phyloP scores from a whole-genome alignment of 345 rosid species.

The Iberis pinnata region DNA sequence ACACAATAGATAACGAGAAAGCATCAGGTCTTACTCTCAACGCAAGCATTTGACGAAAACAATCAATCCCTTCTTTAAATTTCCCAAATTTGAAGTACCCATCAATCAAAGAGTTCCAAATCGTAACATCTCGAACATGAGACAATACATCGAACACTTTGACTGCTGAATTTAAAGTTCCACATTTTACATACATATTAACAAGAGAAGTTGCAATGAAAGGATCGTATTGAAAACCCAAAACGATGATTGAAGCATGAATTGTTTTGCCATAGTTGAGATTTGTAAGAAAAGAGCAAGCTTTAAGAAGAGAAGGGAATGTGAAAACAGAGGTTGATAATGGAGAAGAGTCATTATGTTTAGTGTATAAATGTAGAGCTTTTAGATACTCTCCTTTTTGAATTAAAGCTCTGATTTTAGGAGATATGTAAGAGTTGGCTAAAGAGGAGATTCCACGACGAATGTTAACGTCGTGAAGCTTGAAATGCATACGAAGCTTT shows the following conservation, averaged over 20 bases:
- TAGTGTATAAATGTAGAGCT: conserved; percentile 47
- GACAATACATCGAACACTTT: conserved; percentile 59
- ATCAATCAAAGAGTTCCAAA: conserved; percentile 68
- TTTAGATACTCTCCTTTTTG: conserved; percentile 35
- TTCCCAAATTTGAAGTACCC: conserved; percentile 48
- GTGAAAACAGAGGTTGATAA: conserved; percentile 37
- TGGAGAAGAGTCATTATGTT: conserved; percentile 29
- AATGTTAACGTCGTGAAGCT: conserved; percentile 16
- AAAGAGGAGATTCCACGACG: conserved; percentile 32
- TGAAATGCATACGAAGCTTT: conserved; percentile 36
- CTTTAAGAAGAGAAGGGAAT: conserved; percentile 65
- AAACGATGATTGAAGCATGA: conserved; percentile 41
- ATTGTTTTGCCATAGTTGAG: conserved; percentile 45
- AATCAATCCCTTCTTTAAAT: conserved; percentile 36
- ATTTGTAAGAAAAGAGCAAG: conserved; percentile 41
- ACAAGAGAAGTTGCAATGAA: conserved; percentile 59
- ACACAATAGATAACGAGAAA: conserved; percentile 45
- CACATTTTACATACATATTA: conserved; percentile 55
- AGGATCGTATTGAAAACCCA: conserved; percentile 45
- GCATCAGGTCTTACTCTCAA: conserved; percentile 58
- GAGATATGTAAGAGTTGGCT: conserved; percentile 18
- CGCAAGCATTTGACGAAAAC: conserved; percentile 49
- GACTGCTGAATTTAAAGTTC: conserved; percentile 47
- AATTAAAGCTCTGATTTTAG: conserved; percentile 40
- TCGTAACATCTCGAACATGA: conserved; percentile 39